Evolutionary conservation across 140 eudicot genomes (phyloP).

Genomic region (Flaveria floridana): DNA sequence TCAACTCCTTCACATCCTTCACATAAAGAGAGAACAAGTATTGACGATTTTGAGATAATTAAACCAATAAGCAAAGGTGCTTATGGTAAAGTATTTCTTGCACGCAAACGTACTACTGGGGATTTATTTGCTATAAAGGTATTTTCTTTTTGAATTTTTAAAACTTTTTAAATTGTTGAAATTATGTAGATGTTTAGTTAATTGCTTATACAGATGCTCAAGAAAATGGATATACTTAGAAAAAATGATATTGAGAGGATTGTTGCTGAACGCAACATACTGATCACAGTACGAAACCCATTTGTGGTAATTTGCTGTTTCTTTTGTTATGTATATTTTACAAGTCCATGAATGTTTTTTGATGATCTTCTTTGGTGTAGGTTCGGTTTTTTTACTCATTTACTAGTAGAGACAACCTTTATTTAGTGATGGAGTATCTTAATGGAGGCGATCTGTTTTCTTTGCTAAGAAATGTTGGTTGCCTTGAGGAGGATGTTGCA

Average conservation of each 20-base stretch:
- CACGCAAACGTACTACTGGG: conserved; percentile 81
- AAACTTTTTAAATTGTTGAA: not conserved
- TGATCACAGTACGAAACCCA: conserved; percentile 86
- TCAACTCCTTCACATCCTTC: conserved; percentile 68
- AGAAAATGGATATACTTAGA: conserved; percentile 75
- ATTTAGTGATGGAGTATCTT: conserved; percentile 90
- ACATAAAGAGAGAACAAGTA: conserved; percentile 74
- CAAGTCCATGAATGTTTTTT: not conserved
- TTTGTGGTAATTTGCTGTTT: conserved; percentile 62
- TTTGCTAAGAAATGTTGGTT: conserved; percentile 71
- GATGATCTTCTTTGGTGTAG: conserved; percentile 40
- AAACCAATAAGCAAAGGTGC: conserved; percentile 93
- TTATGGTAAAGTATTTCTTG: conserved; percentile 83
- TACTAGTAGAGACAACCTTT: conserved; percentile 74
- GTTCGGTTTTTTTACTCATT: conserved; percentile 89
- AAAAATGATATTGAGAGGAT: conserved; percentile 88
- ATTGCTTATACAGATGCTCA: conserved; percentile 61
- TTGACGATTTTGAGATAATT: conserved; percentile 82
- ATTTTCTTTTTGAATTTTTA: not conserved
- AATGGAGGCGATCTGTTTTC: conserved; percentile 91
- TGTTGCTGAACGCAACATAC: conserved; percentile 83
- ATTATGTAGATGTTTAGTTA: not conserved
- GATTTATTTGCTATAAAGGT: conserved; percentile 97
- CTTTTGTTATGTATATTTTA: not conserved
- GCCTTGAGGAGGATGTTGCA: conserved; percentile 77